Evolutionary conservation across 1,284 basidiomycete genomes (phyloP), one percentile per base, ranked within the genome.

Genomic region (Tremellales sp.): DNA sequence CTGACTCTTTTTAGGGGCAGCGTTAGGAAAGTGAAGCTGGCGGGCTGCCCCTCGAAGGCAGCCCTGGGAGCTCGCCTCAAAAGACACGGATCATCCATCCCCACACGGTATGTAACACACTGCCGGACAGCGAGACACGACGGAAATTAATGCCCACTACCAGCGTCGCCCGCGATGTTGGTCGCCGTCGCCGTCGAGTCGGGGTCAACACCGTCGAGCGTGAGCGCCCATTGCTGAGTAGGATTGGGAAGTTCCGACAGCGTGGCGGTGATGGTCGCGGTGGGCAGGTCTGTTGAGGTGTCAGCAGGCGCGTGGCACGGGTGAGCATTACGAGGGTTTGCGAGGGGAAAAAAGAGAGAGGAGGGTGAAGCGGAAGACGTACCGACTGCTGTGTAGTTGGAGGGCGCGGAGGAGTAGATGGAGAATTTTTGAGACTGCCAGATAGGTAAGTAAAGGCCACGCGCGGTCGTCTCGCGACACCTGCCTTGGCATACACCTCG

Each of bases 151-250:
- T n/a, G n/a, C n/a, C 50, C 54, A 37, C 46, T 52, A 22, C 61
- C 61, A 10, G 56, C 61, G 32, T 61, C 55, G 34, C 60, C 57
- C 19, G 59, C 59, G 14, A 43, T 56, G 9, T 29, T 25, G 1
- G 32, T 38, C 2, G 55, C 55, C 1, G 57, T 39, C 4, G 48
- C 50, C 9, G 63, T 61, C n/a, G 59, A 60, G 44, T 63, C 63
- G 6, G 62, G 57, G 47, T 66, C 57, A 36, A 59, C 53, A 63
- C 68, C 68, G 48, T 61, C 56, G 22, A 69, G 49, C 2, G 66
- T 69, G 47, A 68, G 36, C 10, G 66, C 66, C 64, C 65, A 73
- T 55, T 66, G 55, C 48, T 70, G 64, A 1, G 66, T 71, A 5
- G 69, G 70, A 50, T 70, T 65, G 12, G 65, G 71, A 18, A 49